Percentiles rank a stretch among this genome's conserved stretches.
Conservation (phyloP, 129 eudicot genomes). For the Artemisia annua region DNA sequence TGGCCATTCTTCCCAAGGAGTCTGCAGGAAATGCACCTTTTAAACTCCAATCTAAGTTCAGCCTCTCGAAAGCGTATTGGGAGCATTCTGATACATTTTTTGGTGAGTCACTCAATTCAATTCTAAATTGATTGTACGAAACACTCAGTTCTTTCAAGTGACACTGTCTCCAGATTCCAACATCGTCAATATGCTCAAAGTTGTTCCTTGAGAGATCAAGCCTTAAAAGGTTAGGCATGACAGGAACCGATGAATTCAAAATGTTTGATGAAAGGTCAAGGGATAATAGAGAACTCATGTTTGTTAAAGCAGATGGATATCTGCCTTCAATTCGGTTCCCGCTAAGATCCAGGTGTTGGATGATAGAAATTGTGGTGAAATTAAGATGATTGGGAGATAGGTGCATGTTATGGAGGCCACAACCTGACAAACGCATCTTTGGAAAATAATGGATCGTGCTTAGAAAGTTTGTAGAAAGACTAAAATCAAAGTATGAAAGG, state of each 20-base stretch:
- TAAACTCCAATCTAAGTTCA: background rate
- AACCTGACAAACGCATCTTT: background rate
- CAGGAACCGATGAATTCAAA: background rate
- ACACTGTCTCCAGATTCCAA: background rate
- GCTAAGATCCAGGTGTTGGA: conserved; percentile 2
- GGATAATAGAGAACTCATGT: background rate
- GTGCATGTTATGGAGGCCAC: background rate
- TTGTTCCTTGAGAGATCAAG: background rate
- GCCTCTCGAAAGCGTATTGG: background rate
- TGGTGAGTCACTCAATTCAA: background rate
- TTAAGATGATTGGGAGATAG: background rate
- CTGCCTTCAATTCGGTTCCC: background rate
- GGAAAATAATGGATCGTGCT: background rate
- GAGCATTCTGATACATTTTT: background rate
- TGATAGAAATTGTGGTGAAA: background rate
- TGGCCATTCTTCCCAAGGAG: background rate
- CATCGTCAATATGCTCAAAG: background rate
- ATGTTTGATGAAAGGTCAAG: background rate
- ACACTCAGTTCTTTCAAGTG: background rate
- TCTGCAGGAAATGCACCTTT: background rate
- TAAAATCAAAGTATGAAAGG: background rate
- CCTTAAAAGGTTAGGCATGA: background rate
- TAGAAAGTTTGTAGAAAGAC: background rate
- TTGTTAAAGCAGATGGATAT: background rate
- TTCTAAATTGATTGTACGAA: background rate